Percentiles rank a stretch among this genome's conserved stretches.
Conservation (phyloP, 148 eudicot species). For the Camellia japonica region DNA sequence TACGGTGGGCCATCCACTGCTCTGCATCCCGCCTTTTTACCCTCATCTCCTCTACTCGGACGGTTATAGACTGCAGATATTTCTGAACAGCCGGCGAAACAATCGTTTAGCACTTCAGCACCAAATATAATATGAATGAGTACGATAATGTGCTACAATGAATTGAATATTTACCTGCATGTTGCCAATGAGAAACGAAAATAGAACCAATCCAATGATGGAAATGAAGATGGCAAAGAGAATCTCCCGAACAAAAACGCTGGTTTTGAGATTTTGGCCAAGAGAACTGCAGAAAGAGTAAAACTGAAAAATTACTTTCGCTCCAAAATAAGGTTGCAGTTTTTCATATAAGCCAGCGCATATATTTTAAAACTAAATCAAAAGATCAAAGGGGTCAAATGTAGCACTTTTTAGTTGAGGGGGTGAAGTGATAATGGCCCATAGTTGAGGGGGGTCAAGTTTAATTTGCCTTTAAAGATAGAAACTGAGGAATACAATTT, state of each 20-base stretch:
- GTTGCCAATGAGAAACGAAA: slow-evolving; percentile 78
- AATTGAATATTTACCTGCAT: slow-evolving; percentile 58
- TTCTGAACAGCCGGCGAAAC: slow-evolving; percentile 30
- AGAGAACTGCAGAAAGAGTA: slow-evolving; percentile 50
- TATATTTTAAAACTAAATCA: neutral
- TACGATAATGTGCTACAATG: neutral
- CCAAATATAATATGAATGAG: neutral
- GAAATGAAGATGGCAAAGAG: slow-evolving; percentile 61
- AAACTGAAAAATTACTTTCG: neutral
- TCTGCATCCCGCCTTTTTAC: slow-evolving; percentile 64
- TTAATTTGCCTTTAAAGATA: too few relatives aligned
- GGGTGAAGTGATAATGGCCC: too few relatives aligned
- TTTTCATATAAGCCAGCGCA: neutral
- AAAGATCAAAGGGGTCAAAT: too few relatives aligned
- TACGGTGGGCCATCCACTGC: slow-evolving; percentile 79
- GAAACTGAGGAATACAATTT: too few relatives aligned
- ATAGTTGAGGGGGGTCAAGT: too few relatives aligned
- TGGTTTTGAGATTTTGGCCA: slow-evolving; percentile 76
- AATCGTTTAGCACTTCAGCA: slow-evolving; percentile 12
- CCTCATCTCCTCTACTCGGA: slow-evolving; percentile 74
- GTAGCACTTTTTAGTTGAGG: too few relatives aligned
- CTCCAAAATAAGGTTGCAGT: neutral
- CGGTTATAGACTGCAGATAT: slow-evolving; percentile 62
- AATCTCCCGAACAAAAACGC: slow-evolving; percentile 54
- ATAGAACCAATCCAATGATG: slow-evolving; percentile 61